These are phyloP conservation scores for Alectoria sarmentosa DNA, from an alignment of 495 filamentous ascomycete genomes.

Conservation along the genomic window DNA sequence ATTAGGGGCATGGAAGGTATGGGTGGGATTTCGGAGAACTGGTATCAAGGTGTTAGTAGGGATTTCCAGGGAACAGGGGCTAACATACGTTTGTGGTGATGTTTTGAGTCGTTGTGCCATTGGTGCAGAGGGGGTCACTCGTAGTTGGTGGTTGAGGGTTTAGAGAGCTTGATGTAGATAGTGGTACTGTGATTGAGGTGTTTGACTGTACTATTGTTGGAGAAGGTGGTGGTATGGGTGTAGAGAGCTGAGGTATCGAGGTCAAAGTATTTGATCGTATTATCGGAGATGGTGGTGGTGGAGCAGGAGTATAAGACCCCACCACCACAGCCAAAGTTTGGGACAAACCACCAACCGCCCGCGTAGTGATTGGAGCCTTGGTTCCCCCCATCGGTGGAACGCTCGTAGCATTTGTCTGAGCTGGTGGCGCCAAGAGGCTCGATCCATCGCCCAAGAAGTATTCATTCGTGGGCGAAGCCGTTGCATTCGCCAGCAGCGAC, in stretches of 20 bases:
- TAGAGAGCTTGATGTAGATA: neutral
- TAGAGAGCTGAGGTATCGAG: neutral
- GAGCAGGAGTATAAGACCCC: neutral
- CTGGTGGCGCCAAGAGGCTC: neutral
- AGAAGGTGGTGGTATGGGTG: neutral
- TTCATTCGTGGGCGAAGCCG: neutral
- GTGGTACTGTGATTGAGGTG: neutral
- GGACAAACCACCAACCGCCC: neutral
- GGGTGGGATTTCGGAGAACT: slow-evolving; percentile 3
- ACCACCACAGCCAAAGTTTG: neutral
- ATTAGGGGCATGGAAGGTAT: slow-evolving; percentile 5
- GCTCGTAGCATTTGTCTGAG: neutral
- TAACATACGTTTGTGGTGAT: slow-evolving; percentile 13
- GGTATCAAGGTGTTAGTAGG: neutral
- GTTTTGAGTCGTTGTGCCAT: slow-evolving; percentile 6
- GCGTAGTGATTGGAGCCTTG: neutral
- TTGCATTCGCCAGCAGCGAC: neutral
- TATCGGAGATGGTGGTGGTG: no score
- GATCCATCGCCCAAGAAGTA: neutral
- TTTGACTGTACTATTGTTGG: neutral
- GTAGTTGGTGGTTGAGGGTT: neutral
- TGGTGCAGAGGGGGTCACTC: neutral
- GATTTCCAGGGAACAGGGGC: neutral
- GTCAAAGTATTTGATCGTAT: neutral
- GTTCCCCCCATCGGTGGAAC: neutral